Conservation (phyloP, 257 asterid species). For the Phtheirospermum japonicum region DNA sequence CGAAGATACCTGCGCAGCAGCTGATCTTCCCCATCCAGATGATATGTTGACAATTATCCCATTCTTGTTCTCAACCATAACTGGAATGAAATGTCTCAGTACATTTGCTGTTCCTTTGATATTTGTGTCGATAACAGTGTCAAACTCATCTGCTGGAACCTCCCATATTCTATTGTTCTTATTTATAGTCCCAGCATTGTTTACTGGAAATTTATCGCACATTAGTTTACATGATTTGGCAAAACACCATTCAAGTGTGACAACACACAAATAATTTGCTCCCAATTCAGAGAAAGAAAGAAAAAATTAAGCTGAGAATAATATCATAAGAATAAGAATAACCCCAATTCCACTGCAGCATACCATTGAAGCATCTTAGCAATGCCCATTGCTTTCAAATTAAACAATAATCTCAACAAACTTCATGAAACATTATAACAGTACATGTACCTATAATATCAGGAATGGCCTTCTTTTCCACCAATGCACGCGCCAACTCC, state of each 20-base stretch:
- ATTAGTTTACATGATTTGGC: constrained; percentile 12
- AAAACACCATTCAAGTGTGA: too few species aligned
- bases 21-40: constrained; percentile 99
- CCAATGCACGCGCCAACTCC: constrained; percentile 62
- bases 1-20: constrained; percentile 77
- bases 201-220: constrained; percentile 48
- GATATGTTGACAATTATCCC: constrained; percentile 90
- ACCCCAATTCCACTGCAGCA: background rate
- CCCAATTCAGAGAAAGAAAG: too few species aligned
- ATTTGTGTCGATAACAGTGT: constrained; percentile 80
- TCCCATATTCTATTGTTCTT: constrained; percentile 89
- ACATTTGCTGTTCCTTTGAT: constrained; percentile 79
- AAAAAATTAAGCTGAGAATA: background rate
- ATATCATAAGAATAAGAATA: background rate
- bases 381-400: background rate
- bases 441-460: constrained; percentile 67
- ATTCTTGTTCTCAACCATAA: constrained; percentile 77
- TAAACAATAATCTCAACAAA: constrained; percentile 9
- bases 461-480: constrained; percentile 79
- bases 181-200: constrained; percentile 95
- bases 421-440: background rate
- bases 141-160: constrained; percentile 84
- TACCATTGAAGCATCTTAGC: constrained; percentile 12
- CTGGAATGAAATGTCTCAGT: constrained; percentile 84
- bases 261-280: too few species aligned